Base-by-base conservation (phyloP, 441 rosid species). In the Populus tomentosa region DNA sequence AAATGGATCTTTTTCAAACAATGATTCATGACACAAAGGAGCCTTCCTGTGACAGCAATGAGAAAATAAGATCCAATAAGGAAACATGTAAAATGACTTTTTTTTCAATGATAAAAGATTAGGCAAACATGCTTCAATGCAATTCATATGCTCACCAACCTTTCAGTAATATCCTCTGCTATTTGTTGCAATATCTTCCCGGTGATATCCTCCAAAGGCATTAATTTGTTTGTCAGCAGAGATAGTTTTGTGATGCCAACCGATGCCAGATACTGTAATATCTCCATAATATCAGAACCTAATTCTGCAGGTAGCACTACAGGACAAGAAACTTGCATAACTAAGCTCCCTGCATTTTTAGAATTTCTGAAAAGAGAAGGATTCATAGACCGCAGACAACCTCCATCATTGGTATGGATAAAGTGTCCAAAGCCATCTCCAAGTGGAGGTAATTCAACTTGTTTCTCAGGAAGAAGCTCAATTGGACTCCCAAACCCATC, bases 401-500 rank as follows among this genome's bases (percentile, higher is more conserved):
- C 89, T 82, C 90, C 92, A 24, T 76, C 81, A 36, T 86, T 87
- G 72, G 77, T 87, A 77, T 73, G 81, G 76, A 88, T 53, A 53
- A 84, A 71, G 71, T 85, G 82, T 71, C 90, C 87, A 75, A 86
- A 85, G 67, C 87, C 84, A 80, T 90, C 86, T 78, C 84, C 90
- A 77, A 87, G 83, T 59, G 84, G 79, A 67, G 89, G 86, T 63
- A 83, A 83, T 77, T 86, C 83, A 80, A 72, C 61, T 56, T 69
- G 72, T 66, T 80, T 76, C 32, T 80, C 87, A 65, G 80, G 79
- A 0, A 86, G 84, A 75, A 94, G 81, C 82, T 86, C 90, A 77
- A 91, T 88, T 61, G 97, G 94, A 85, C 98, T 93, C 78, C 98
- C 97, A 84, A 95, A 93, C 72, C 95, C 97, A 79, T 87, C 90